Evolutionary conservation across 208 protist genomes (phyloP), one percentile per base, ranked within the genome.

Genomic region (Trypanosoma theileri): DNA sequence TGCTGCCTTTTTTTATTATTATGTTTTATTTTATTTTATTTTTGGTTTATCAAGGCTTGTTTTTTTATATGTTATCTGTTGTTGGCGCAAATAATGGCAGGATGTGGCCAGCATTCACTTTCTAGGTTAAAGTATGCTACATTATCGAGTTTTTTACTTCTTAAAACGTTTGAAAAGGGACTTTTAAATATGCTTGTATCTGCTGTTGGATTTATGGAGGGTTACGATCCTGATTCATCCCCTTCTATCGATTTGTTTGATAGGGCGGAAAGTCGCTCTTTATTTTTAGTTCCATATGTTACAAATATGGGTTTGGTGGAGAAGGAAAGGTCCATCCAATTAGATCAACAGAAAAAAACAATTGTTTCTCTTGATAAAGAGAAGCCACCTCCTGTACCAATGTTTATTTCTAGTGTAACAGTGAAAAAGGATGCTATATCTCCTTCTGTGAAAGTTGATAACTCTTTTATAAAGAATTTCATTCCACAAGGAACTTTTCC

Each of bases 191-290:
- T 73, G 28, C 16, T 68, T 31, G 53, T 63, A 19, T 67, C 66
- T 59, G 57, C 66, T 64, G 51, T 78, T 31, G 54, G 40, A 8
- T 73, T 78, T 68, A 44, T 71, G 24, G 66, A 71, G 44, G 73
- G 66, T 4, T 73, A 56, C 58, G 66, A 70, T 64, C 16, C 21
- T 10, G 55, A 76, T 35, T 56, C n/a, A 44, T 55, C 24, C n/a
- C 19, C 55, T 19, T 41, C 56, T 62, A 17, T 56, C 31, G 60
- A 54, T 28, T 53, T 62, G 11, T 52, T 48, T 41, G 53, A 56
- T 26, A 45, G n/a, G 4, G 22, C 31, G 11, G 24, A 28, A 21
- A 35, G 6, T 50, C 13, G 6, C 22, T 52, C 50, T 72, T 22
- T 64, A 19, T 0, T 50, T 52, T 35, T 59, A 28, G 66, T 52